These are phyloP conservation scores for Aspergillus luchuensis DNA, from an alignment of 2,329 filamentous ascomycete species.

Conservation along the genomic window DNA sequence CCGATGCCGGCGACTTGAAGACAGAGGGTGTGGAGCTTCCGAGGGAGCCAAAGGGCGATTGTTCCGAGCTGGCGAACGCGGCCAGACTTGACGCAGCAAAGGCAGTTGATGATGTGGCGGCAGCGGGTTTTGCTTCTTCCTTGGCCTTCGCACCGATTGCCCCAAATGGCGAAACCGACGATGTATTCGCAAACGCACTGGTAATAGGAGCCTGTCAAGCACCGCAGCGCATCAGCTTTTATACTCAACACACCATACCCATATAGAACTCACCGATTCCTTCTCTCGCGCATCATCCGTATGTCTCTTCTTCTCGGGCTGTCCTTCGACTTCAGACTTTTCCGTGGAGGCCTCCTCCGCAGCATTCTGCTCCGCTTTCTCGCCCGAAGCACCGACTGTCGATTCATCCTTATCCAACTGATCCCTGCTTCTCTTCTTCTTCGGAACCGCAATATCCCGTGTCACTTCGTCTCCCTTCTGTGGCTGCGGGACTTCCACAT, in stretches of 20 bases:
- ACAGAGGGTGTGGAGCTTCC: conserved; percentile 50
- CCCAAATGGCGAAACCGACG: conserved; percentile 47
- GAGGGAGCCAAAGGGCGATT: conserved; percentile 66
- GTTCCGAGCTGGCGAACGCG: conserved; percentile 61
- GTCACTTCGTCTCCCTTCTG: conserved; percentile 21
- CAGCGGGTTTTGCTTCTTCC: conserved; percentile 28
- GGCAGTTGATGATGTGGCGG: conserved; percentile 58
- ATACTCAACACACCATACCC: neutral
- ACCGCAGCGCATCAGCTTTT: conserved; percentile 1
- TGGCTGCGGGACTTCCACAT: neutral
- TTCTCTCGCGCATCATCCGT: conserved; percentile 46
- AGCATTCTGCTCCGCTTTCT: conserved; percentile 18
- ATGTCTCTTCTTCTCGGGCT: conserved; percentile 48
- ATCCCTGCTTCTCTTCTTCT: conserved; percentile 49
- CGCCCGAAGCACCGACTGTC: conserved; percentile 21
- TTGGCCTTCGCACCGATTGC: conserved; percentile 34
- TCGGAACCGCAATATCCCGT: conserved; percentile 36
- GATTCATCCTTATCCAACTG: conserved; percentile 42
- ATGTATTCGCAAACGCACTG: conserved; percentile 48
- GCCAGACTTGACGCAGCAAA: conserved; percentile 71
- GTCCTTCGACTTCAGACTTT: conserved; percentile 28
- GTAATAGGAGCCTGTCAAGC: conserved; percentile 31
- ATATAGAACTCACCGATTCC: conserved; percentile 27
- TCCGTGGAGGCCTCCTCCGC: conserved; percentile 17
- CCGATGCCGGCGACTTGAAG: conserved; percentile 36